Conservation (phyloP, 2,329 filamentous ascomycete species). For the Orbilia quercus region DNA sequence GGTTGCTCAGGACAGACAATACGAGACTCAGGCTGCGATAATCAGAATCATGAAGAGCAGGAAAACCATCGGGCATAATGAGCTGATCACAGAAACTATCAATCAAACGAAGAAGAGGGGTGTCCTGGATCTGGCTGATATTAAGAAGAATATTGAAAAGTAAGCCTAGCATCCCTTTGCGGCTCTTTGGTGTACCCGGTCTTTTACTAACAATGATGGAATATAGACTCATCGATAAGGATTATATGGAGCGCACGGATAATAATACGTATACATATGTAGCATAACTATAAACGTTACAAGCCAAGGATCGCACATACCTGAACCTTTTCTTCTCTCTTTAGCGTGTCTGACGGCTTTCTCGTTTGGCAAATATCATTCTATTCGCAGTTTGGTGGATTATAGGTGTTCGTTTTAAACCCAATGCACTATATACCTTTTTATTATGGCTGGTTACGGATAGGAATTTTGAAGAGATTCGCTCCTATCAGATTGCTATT, state of each 20-base stretch:
- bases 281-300: slow-evolving; percentile 65
- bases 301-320: not conserved
- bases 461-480: too few species aligned
- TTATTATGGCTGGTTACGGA: too few species aligned
- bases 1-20: slow-evolving; percentile 87
- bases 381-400: too few species aligned
- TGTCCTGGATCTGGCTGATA: slow-evolving; percentile 83
- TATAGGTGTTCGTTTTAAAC: too few species aligned
- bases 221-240: slow-evolving; percentile 84
- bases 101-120: slow-evolving; percentile 87
- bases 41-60: slow-evolving; percentile 96
- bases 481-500: too few species aligned
- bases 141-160: slow-evolving; percentile 98
- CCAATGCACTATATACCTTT: too few species aligned
- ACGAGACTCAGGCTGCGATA: slow-evolving; percentile 96
- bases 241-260: slow-evolving; percentile 86
- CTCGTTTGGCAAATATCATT: too few species aligned
- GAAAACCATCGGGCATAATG: slow-evolving; percentile 85
- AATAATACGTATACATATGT: slow-evolving; percentile 77
- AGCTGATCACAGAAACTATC: slow-evolving; percentile 91
- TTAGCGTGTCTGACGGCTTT: not conserved
- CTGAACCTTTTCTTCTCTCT: too few species aligned
- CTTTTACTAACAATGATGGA: slow-evolving; percentile 59
- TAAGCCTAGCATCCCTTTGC: slow-evolving; percentile 65
- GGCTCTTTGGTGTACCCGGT: not conserved